These are phyloP conservation scores for Vachellia collinsii DNA, from an alignment of 306 rosid genomes.

Conservation along the genomic window DNA sequence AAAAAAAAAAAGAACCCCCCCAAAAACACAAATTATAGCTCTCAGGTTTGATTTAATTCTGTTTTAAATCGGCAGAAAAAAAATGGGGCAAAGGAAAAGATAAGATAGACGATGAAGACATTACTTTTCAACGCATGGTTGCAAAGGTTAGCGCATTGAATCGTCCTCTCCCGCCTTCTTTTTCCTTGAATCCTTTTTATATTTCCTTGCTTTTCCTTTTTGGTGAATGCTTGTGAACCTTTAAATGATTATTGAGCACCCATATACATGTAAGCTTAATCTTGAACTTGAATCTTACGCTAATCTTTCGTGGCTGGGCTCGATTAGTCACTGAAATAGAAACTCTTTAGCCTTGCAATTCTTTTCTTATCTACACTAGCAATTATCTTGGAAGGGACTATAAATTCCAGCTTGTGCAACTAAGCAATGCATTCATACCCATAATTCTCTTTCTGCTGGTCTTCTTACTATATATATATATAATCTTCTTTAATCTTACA, in stretches of 20 bases:
- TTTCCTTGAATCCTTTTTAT: background rate
- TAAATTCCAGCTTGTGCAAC: background rate
- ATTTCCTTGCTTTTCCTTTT: background rate
- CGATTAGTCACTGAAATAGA: background rate
- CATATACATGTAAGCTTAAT: background rate
- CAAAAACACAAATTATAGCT: background rate
- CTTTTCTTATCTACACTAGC: background rate
- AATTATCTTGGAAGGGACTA: too few species aligned
- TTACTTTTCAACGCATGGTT: constrained; percentile 98
- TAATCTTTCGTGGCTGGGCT: background rate
- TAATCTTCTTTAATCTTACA: background rate
- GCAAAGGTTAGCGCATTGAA: constrained; percentile 99
- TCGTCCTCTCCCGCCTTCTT: constrained; percentile 45
- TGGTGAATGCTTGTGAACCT: background rate
- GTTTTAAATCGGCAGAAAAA: constrained; percentile 58
- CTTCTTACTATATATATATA: background rate
- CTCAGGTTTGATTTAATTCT: constrained; percentile 20
- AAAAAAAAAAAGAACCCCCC: too few species aligned
- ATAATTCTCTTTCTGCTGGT: constrained; percentile 3
- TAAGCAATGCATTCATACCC: constrained; percentile 2
- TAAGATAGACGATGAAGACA: constrained; percentile 91
- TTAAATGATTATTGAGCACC: background rate
- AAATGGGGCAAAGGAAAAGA: constrained; percentile 96
- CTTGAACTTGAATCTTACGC: constrained; percentile 9
- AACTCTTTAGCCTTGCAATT: background rate